Base-by-base conservation (phyloP, 768 basidiomycete species). In the Boletales sp. region DNA sequence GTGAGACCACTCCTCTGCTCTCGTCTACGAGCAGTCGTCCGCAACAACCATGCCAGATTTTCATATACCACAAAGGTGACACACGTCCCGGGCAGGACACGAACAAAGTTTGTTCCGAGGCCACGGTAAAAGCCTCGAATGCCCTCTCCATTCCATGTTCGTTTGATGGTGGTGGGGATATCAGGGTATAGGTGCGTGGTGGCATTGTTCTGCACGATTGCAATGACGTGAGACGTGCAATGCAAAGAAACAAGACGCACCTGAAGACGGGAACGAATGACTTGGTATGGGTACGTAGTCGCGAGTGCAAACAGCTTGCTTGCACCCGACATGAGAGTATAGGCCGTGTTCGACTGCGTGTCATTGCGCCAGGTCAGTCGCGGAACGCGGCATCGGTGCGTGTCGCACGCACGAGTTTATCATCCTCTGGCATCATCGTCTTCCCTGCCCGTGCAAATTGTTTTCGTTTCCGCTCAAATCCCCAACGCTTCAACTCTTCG, bases 31-130 rank as follows among this genome's bases (percentile, higher is more conserved):
- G 88, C 89, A 3, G 78, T 77, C 6, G 80, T 82, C 54, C 85
- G 75, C 38, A 93, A 66, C 25, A 91, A 61, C 90, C 90, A 93
- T 0, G 90, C 90, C 48, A 93, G 65, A 57, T 93, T 93, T 65
- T 93, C 96, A 65, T 98, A 99, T 17, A 97, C 94, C 35, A 98
- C 95, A 57, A 98, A 96, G 5, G 95, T 98, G 41, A 97, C 89
- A 65, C 95, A 97, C 4, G 95, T 98, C 28, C 95, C 96, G 0
- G 96, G 96, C 14, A 98, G 77, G 43, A 99, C 94, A 13, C 96
- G 82, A 12, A 99, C 83, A 21, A 96, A 79, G 63, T 97, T 98
- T 25, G 92, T 94, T 2, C 86, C 94, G 8, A 99, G 78, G 1
- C 96, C 96, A 43, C 94, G 88, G 70, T 97, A 99, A 66, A 98